These are phyloP conservation scores for Psilocybe cyanescens DNA, from an alignment of 768 basidiomycete species.

Conservation along the genomic window DNA sequence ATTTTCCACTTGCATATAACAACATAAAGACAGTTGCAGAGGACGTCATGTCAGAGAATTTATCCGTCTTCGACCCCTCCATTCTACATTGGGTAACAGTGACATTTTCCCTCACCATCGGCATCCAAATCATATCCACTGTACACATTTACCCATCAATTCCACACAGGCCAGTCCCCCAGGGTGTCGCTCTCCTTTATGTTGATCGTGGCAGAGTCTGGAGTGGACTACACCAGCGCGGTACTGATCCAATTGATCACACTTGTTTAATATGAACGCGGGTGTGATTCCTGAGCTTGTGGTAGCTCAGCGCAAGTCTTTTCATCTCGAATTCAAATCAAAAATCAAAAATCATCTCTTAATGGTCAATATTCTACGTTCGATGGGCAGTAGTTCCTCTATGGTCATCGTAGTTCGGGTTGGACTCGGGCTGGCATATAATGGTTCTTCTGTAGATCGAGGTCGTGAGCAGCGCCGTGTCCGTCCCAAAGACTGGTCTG, in stretches of 20 bases:
- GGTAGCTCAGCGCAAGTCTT: conserved; percentile 25
- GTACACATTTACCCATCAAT: background rate
- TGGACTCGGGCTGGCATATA: too few relatives aligned
- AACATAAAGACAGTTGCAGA: conserved; percentile 29
- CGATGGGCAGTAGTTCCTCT: too few relatives aligned
- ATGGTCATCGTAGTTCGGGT: too few relatives aligned
- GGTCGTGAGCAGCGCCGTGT: too few relatives aligned
- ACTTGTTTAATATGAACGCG: conserved; percentile 29
- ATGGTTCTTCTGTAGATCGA: too few relatives aligned
- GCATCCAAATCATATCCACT: conserved; percentile 29
- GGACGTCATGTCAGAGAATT: conserved; percentile 21
- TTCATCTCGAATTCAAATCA: background rate
- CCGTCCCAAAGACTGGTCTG: too few relatives aligned
- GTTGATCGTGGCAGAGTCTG: conserved; percentile 29
- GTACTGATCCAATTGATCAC: conserved; percentile 29
- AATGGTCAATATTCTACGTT: too few relatives aligned
- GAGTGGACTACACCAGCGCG: conserved; percentile 28
- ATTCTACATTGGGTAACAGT: conserved; percentile 31
- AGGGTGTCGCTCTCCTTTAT: conserved; percentile 16
- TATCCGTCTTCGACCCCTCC: conserved; percentile 29
- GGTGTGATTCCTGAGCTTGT: conserved; percentile 31
- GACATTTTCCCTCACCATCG: conserved; percentile 30
- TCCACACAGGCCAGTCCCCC: background rate
- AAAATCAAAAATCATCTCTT: too few relatives aligned
- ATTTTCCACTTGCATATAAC: conserved; percentile 6